Evolutionary conservation across 148 eudicot genomes (phyloP), one percentile per base, ranked within the genome.

Genomic region (Heliosperma pusillum): DNA sequence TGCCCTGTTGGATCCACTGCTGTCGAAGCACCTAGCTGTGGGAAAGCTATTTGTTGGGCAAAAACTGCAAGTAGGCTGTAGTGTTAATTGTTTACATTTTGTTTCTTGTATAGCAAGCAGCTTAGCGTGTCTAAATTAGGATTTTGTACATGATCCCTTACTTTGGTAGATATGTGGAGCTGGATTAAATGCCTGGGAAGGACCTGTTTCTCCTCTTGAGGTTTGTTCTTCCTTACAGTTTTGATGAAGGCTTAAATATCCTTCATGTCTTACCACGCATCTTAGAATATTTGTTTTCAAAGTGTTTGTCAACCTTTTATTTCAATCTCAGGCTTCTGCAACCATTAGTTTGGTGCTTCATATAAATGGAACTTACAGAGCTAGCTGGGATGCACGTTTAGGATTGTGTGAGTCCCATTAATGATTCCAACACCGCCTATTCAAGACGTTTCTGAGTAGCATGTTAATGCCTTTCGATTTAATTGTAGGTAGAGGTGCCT

Each of bases 351-450:
- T 95, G 70, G 61, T 79, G 69, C 80, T 95, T 86, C 92, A 90
- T 84, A 86, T 86, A 27, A 95, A 95, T 89, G 99, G 99, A 70
- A 92, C 97, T 29, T 89, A 95, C 79, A 90, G 93, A 87, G 93
- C 86, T 86, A 83, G 88, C 70, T 95, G 99, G 99, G 88, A 90
- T 80, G 96, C 87, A 64, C 91, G 96, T 67, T 83, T 95, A 78
- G 99, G 99, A 79, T 88, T 95, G 74, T 86, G 99, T 95, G 82
- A 89, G 99, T 77, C 63, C 42, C 59, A 33, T 75, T 33, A 44
- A 25, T 40, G 25, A 13, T 69, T 33, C 47, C 66, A 20, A 15
- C 66, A 30, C 16, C 53, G 21, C 66, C 62, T 56, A 40, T 72
- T 25, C 16, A 60, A 58, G 22, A 47, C 25, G 40, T 74, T 69